Evolutionary conservation across 176 grass and related monocot genomes (phyloP), one percentile per base, ranked within the genome.

Genomic region (Hordeum vulgare): DNA sequence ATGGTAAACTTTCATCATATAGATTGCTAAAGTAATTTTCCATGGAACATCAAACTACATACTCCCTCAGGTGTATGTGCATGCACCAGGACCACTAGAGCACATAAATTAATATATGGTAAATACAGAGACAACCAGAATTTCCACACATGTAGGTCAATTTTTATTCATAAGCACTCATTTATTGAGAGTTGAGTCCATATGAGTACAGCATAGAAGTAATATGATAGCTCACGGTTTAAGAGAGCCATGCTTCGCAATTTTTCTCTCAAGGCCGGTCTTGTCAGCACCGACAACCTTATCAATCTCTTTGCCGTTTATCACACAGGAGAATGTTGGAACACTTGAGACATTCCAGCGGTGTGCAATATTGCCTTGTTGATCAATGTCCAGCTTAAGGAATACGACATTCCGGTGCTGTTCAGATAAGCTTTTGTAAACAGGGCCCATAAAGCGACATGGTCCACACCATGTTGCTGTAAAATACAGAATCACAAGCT

Each of bases 401-500:
- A 94, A 94, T 39, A 87, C 81, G 0, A 91, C 37, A n/a, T 90
- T 77, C 12, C 34, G 68, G 78, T 94, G 80, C 36, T 88, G 89
- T 63, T 91, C 83, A 23, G 92, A 90, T 63, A 94, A 81, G 75
- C 67, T 85, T 74, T 87, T 89, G 77, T 80, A 94, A 62, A 94
- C 57, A 33, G 89, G 92, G 29, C 86, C 86, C 86, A 94, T 91
- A 66, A 89, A 86, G 44, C 87, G 86, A 63, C 92, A 91, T 7
- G 89, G 89, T 1, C 92, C 89, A 57, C 92, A 94, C 92, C 92
- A 94, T 70, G 77, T 87, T 59, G 92, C 89, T 12, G 86, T 94
- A 68, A 94, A 94, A 85, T 94, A 94, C 37, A 91, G 80, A 65
- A 94, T 74, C 4, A 78, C 78, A n/a, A 91, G 71, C 76, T 74